Conservation (phyloP, 2,329 filamentous ascomycete species). For the Domatiomyces globalis region DNA sequence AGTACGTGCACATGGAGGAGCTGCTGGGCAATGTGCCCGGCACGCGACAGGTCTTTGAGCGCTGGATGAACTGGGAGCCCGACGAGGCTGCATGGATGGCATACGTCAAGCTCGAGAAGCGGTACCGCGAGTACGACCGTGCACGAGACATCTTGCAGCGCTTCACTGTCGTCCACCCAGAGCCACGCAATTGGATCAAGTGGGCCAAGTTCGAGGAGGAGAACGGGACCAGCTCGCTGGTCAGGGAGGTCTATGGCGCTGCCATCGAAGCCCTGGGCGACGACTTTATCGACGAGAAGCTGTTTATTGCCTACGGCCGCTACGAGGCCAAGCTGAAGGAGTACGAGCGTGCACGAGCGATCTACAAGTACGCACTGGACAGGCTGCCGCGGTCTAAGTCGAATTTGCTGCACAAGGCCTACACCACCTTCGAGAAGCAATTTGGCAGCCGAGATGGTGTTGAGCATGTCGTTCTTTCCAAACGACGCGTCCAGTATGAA, state of each 20-base stretch:
- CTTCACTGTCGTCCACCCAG: conserved; percentile 84
- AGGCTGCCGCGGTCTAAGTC: conserved; percentile 79
- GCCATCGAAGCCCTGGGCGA: conserved; percentile 84
- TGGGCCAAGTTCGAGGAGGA: conserved; percentile 98
- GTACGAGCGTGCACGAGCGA: conserved; percentile 80
- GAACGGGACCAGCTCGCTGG: conserved; percentile 76
- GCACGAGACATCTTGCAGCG: conserved; percentile 81
- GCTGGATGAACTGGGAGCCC: conserved; percentile 97
- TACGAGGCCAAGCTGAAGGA: conserved; percentile 93
- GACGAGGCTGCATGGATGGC: conserved; percentile 91
- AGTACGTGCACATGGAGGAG: conserved; percentile 98
- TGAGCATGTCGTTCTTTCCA: conserved; percentile 89
- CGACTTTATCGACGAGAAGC: conserved; percentile 87
- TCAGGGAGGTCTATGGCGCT: conserved; percentile 78
- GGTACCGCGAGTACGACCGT: conserved; percentile 80
- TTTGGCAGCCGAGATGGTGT: conserved; percentile 88
- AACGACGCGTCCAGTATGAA: conserved; percentile 84
- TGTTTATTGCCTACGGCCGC: conserved; percentile 90
- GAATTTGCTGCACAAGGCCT: conserved; percentile 73
- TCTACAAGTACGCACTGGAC: conserved; percentile 93
- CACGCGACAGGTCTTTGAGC: conserved; percentile 84
- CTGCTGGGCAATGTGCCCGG: conserved; percentile 89
- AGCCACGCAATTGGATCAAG: conserved; percentile 95
- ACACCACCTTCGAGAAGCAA: conserved; percentile 96
- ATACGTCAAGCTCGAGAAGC: conserved; percentile 93